phyloP scores from a whole-genome alignment of 2,329 filamentous ascomycete genomes.

The Neofusicoccum umdonicola region DNA sequence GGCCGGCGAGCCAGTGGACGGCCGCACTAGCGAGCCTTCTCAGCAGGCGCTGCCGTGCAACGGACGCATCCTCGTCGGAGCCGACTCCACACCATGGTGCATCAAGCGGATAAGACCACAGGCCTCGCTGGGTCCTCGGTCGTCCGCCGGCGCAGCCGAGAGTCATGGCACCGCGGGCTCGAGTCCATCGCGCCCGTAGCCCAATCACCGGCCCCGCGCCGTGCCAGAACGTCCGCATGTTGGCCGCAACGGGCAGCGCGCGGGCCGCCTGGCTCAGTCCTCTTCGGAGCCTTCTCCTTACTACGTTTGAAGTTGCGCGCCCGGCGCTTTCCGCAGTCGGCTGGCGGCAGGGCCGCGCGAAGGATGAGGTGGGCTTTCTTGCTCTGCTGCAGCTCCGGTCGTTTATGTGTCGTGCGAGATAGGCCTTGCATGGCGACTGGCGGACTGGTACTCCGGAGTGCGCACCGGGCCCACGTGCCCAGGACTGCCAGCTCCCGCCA shows the following conservation, averaged over 20 bases:
- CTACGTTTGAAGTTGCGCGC: slow-evolving; percentile 8
- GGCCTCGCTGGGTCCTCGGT: too few relatives aligned
- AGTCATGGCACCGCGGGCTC: background rate
- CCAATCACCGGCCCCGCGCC: background rate
- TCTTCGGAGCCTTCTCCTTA: slow-evolving; percentile 12
- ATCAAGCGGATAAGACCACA: too few relatives aligned
- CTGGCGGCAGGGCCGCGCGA: background rate
- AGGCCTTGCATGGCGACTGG: background rate
- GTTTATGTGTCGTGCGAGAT: background rate
- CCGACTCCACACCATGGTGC: background rate
- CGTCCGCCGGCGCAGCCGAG: background rate
- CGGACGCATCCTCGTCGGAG: background rate
- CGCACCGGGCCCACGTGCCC: background rate
- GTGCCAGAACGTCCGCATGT: background rate
- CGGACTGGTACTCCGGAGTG: background rate
- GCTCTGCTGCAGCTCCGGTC: too few relatives aligned
- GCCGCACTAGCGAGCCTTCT: too few relatives aligned
- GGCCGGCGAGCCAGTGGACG: too few relatives aligned
- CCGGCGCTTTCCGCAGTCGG: background rate
- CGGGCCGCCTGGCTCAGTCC: background rate
- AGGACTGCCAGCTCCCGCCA: background rate
- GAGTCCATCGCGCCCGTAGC: background rate
- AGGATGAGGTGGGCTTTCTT: background rate
- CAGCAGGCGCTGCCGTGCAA: background rate
- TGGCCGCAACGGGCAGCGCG: background rate